Base-by-base conservation (phyloP, 768 basidiomycete species). In the Lentinus brumalis region DNA sequence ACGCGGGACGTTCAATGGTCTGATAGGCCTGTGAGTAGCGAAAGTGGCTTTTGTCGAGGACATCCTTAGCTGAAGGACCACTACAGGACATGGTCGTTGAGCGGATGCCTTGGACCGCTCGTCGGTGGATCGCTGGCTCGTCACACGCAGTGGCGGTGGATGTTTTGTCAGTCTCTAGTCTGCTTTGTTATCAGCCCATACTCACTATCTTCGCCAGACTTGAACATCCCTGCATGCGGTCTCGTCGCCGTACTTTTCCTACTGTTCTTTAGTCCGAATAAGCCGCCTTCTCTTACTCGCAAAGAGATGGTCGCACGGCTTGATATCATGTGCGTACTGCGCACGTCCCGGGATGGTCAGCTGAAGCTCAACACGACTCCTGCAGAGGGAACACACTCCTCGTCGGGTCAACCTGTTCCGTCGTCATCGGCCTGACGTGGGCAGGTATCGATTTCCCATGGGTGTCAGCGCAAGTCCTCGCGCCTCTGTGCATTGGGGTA, bases 361-460 rank as follows among this genome's bases (percentile, higher is more conserved):
- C 41, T 10, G 0, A 42, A 5, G 11, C 40, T 5, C n/a, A 12
- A 12, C 6, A 42, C 7, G 21, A 26, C 21, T 26, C 21, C 1
- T 42, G 14, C 56, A 71, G 74, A 31, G 69, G 71, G 1, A 71
- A 66, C 44, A 41, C 51, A 0, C 35, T 73, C 8, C 49, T 73
- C 16, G 68, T 69, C 15, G 53, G 58, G 1, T 56, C 62, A 41
- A 54, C 67, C 12, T 59, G 46, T 9, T 32, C 69, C 5, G 29
- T 56, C 45, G 47, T 55, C 14, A 55, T 73, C 35, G 66, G 59
- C 11, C 53, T 73, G 42, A 65, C 71, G 58, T 73, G 69, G 75
- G 78, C 71, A 26, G 78, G 79, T 11, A 69, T 74, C 32, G 55
- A 67, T 4, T 77, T 74, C 63, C 50, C 74, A 0, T 79, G 79